A percentile compares a stretch with the other conserved stretches of the same genome.
phyloP scores from a whole-genome alignment of 768 basidiomycete species.

The Dendrothele bispora region DNA sequence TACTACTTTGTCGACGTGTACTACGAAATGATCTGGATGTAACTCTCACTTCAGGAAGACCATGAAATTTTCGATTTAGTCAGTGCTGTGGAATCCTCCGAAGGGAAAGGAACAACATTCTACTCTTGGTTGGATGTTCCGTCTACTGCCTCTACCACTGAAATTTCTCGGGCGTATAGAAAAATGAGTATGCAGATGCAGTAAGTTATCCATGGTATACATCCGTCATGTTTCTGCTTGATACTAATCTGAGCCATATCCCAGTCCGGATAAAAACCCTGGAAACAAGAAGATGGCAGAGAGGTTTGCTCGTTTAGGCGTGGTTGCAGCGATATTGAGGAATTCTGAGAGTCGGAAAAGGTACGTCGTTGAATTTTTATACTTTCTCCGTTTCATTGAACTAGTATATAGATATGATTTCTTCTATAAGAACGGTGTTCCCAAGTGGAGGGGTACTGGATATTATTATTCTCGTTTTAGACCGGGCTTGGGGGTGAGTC shows the following conservation, averaged over 20 bases:
- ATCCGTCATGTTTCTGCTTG: neutral
- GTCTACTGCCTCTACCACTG: constrained; percentile 63
- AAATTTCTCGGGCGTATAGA: constrained; percentile 89
- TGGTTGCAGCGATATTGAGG: constrained; percentile 80
- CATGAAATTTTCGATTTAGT: constrained; percentile 97
- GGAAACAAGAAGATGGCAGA: constrained; percentile 80
- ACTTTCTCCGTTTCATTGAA: no score
- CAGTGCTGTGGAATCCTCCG: constrained; percentile 71
- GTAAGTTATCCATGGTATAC: no score
- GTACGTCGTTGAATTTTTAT: constrained; percentile 41
- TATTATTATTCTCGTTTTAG: constrained; percentile 97
- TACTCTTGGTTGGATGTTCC: constrained; percentile 91
- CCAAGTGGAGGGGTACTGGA: constrained; percentile 93
- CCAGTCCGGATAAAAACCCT: constrained; percentile 95
- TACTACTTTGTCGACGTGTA: constrained; percentile 20
- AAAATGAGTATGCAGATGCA: constrained; percentile 89
- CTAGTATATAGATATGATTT: constrained; percentile 89
- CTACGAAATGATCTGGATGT: neutral
- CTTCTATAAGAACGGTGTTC: constrained; percentile 98
- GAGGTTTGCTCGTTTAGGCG: constrained; percentile 88
- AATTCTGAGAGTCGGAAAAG: constrained; percentile 74
- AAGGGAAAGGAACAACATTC: constrained; percentile 94
- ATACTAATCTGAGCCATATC: neutral
- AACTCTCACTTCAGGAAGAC: constrained; percentile 62
- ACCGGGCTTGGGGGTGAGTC: constrained; percentile 79